Evolutionary conservation across 2,329 filamentous ascomycete genomes (phyloP).

Genomic region (Aspergillus aculeatus): DNA sequence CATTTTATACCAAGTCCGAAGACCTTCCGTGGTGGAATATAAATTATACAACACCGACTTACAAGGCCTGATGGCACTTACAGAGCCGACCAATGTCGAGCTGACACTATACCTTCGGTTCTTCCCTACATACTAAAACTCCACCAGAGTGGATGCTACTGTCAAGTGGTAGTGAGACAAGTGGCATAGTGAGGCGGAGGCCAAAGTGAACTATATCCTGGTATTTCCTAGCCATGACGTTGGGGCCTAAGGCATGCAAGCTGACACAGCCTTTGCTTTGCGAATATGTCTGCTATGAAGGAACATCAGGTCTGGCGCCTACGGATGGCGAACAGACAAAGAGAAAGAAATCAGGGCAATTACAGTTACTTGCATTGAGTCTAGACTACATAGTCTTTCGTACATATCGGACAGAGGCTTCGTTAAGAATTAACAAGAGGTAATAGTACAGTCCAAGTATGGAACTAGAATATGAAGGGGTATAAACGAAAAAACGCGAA

Average conservation of each 20-base stretch:
- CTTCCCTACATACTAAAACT: too few species aligned
- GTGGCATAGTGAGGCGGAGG: not conserved
- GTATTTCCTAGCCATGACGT: not conserved
- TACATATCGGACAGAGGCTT: constrained; percentile 18
- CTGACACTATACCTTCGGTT: too few species aligned
- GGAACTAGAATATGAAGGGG: constrained; percentile 18
- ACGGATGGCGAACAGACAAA: not conserved
- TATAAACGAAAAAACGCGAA: constrained; percentile 21
- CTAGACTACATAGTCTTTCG: not conserved
- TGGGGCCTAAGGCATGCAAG: not conserved
- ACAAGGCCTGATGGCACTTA: too few species aligned
- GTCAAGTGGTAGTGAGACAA: not conserved
- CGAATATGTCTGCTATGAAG: too few species aligned
- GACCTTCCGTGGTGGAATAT: too few species aligned
- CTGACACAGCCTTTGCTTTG: too few species aligned
- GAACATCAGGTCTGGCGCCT: not conserved
- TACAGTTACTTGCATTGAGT: not conserved
- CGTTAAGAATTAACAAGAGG: constrained; percentile 11
- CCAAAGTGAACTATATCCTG: not conserved
- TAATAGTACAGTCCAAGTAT: constrained; percentile 23
- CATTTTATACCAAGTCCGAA: too few species aligned
- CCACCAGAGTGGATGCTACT: not conserved
- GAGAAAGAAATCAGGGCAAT: not conserved
- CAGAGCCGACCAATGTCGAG: too few species aligned
- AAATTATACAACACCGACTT: too few species aligned